Conservation (phyloP, 768 basidiomycete genomes). For the Lyophyllum decastes region DNA sequence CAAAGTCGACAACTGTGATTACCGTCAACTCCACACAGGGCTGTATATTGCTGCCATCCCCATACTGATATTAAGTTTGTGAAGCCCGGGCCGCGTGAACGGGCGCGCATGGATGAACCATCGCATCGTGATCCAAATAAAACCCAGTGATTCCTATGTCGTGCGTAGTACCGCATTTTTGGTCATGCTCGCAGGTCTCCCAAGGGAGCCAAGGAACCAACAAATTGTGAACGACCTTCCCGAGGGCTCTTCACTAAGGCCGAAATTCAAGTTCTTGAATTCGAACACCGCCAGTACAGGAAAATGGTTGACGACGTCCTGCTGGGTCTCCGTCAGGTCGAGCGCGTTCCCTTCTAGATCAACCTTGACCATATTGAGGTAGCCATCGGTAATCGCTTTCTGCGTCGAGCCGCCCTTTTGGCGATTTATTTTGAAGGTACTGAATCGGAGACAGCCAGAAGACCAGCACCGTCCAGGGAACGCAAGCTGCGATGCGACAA, state of each 20-base stretch:
- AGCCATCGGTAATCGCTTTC: slow-evolving; percentile 12
- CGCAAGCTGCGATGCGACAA: slow-evolving; percentile 11
- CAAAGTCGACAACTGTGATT: background rate
- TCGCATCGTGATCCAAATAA: slow-evolving; percentile 10
- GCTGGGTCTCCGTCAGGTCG: too few relatives aligned
- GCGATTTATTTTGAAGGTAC: background rate
- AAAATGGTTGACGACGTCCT: too few relatives aligned
- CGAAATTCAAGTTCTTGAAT: slow-evolving; percentile 17
- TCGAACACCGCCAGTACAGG: slow-evolving; percentile 15
- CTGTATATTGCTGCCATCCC: slow-evolving; percentile 16
- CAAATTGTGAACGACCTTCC: background rate
- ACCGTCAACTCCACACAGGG: slow-evolving; percentile 16
- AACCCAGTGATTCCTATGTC: slow-evolving; percentile 1
- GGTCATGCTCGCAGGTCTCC: slow-evolving; percentile 4
- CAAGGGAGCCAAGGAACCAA: slow-evolving; percentile 1
- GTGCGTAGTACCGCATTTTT: slow-evolving; percentile 3
- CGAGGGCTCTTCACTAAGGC: too few relatives aligned
- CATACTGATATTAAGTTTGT: too few relatives aligned
- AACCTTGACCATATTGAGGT: background rate
- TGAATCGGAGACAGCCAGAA: background rate
- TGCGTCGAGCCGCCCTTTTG: background rate
- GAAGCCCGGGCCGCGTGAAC: too few relatives aligned
- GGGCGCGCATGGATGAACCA: background rate
- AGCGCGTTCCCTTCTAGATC: background rate
- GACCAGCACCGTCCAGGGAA: background rate